Base-by-base conservation (phyloP, 108 stramenopile species). In the Skeletonema grethae region DNA sequence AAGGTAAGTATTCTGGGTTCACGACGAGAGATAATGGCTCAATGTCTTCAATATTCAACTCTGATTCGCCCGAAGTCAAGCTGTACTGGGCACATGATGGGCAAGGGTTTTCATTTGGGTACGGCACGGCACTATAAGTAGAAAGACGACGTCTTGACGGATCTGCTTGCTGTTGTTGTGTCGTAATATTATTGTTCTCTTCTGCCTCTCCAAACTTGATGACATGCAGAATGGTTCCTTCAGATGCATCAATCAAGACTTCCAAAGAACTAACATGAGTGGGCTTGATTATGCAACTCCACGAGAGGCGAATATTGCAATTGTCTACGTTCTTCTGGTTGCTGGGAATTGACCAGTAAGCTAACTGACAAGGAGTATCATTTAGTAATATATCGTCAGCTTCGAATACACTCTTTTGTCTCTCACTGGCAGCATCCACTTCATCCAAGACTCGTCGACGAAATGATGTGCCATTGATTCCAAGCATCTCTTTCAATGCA, bases 31-130 rank as follows among this genome's bases (percentile, higher is more conserved):
- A 53, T 24, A 53, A 48, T n/a, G 46, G 22, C 8, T 53, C 50
- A 20, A 53, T 53, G 22, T 22, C 50, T 24, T 53, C 50, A 53
- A 22, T 7, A 53, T 8, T 7, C 9, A n/a, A n/a, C 22, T 22
- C 22, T 53, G 50, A 8, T 9, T 24, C 50, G 22, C 50, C n/a
- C 50, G 16, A 3, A 53, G 18, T 24, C 8, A 24, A 22, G 8
- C 22, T 53, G 20, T 53, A 53, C 22, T 20, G 20, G 3, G 50
- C 15, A 22, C 50, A 53, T 22, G 18, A n/a, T 22, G 18, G 22
- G 20, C 50, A 53, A n/a, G 50, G 50, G 22, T 22, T 53, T 53
- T 53, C 50, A 24, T 53, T 53, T 53, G 50, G 50, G 22, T 53
- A 53, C 2, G 50, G 50, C 1, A 53, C 50, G 22, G 50, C 50